These are phyloP conservation scores for Cicer cuneatum DNA, from an alignment of 306 rosid species.

Conservation along the genomic window DNA sequence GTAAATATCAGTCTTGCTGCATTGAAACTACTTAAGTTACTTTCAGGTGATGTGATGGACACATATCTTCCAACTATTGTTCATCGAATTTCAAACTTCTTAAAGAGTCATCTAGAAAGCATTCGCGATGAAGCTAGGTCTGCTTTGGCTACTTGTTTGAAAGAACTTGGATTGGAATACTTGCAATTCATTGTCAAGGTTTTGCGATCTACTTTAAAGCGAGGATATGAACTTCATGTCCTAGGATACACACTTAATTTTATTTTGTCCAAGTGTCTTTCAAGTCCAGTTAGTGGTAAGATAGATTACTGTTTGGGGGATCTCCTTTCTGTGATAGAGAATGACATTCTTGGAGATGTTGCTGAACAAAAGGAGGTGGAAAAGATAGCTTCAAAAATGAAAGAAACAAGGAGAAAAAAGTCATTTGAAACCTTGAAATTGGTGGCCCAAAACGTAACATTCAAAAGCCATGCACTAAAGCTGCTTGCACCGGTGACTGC, in stretches of 20 bases:
- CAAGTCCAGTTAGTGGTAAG: constrained; percentile 61
- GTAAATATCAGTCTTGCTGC: constrained; percentile 83
- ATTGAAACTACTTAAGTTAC: constrained; percentile 79
- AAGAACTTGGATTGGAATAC: constrained; percentile 90
- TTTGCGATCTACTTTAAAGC: constrained; percentile 72
- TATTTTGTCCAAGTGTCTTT: constrained; percentile 75
- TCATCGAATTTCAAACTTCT: constrained; percentile 82
- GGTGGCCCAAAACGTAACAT: constrained; percentile 77
- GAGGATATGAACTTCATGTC: constrained; percentile 94
- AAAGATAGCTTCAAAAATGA: constrained; percentile 94
- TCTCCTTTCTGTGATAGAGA: constrained; percentile 77
- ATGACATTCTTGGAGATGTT: constrained; percentile 88
- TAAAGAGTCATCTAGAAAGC: constrained; percentile 85
- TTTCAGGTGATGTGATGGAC: constrained; percentile 83
- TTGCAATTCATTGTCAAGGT: constrained; percentile 79
- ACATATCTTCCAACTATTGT: constrained; percentile 75
- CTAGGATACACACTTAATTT: constrained; percentile 85
- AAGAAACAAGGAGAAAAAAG: constrained; percentile 78
- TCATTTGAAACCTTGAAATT: constrained; percentile 83
- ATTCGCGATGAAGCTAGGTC: constrained; percentile 92
- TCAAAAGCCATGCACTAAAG: constrained; percentile 71
- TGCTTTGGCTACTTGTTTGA: constrained; percentile 84
- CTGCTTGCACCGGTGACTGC: constrained; percentile 73
- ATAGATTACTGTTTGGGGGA: constrained; percentile 87
- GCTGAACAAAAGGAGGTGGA: constrained; percentile 94